Base-by-base conservation (phyloP, 805 yeast species). In the Candida xiaguanensis region DNA sequence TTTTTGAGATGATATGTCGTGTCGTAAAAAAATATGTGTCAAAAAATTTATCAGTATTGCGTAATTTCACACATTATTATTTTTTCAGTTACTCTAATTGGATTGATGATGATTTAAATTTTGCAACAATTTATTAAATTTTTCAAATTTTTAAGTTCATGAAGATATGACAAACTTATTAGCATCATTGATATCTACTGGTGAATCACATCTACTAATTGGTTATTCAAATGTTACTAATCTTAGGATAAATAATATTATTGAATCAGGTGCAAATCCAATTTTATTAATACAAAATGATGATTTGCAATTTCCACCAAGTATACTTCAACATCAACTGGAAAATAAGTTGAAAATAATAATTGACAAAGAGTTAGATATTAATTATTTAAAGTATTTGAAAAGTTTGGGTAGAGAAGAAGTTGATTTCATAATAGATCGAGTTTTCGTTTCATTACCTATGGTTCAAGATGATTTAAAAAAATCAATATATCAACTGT, bases 391-490 rank as follows among this genome's bases (percentile, higher is more conserved):
- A 1, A 46, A 48, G 2, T 83, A 79, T 50, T 61, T 88, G 27
- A 61, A 67, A 1, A 60, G 69, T 0, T 52, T 74, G 25, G 96
- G 96, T 3, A 69, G 95, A 37, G 50, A 55, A 0, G 75, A 75
- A 18, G 88, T 83, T 3, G 80, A 75, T 34, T 54, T 61, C 20
- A 67, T 86, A 2, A 87, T 87, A 4, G 97, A 90, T 56, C 67
- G 78, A 41, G 90, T 86, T 2, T 89, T 85, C 59, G 82, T 88
- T 2, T 70, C 77, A 12, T 52, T 78, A 3, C 61, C 72, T 1
- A 41, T 53, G 11, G 27, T 46, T 3, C 45, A 58, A 38, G 35
- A 45, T 9, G 50, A 41, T 2, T 38, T 66, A 34, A 74, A 74
- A 33, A 46, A 55, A 17, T 45, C 52, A 2, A 71, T 87, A 9